These are phyloP conservation scores for Phaseolus lunatus DNA, from an alignment of 306 rosid species.

Conservation along the genomic window DNA sequence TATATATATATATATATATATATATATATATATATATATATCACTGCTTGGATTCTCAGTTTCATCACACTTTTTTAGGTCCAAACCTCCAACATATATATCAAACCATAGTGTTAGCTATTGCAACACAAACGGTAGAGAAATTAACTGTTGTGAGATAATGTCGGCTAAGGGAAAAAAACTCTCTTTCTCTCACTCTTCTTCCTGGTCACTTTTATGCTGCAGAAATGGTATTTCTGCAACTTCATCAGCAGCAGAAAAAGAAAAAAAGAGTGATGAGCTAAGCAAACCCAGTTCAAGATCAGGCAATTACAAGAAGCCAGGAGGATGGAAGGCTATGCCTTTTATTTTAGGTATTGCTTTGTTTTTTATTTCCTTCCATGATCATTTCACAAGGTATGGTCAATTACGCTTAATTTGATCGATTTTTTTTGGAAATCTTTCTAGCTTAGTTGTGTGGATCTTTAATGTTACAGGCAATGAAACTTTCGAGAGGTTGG, in stretches of 20 bases:
- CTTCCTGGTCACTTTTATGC: constrained; percentile 26
- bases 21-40: constrained; percentile 36
- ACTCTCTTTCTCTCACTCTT: constrained; percentile 29
- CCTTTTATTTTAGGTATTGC: constrained; percentile 75
- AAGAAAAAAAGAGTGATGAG: constrained; percentile 37
- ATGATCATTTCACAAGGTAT: not conserved
- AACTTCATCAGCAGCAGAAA: constrained; percentile 22
- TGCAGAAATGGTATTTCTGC: constrained; percentile 42
- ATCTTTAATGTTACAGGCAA: constrained; percentile 60
- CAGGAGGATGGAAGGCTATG: constrained; percentile 92
- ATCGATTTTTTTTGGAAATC: too few species aligned
- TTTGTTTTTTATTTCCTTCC: not conserved
- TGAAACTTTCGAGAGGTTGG: constrained; percentile 88
- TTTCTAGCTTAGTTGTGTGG: not conserved
- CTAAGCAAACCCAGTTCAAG: constrained; percentile 26
- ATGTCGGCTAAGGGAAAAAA: constrained; percentile 38
- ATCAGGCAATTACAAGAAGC: constrained; percentile 43
- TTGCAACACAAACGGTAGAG: not conserved
- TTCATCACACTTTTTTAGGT: constrained; percentile 24
- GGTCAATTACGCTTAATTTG: not conserved
- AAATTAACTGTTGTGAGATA: constrained; percentile 11
- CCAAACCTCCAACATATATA: constrained; percentile 6
- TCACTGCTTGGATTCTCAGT: constrained; percentile 27
- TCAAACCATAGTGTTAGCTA: not conserved
- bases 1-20: constrained; percentile 21